These are phyloP conservation scores for Mimosa bimucronata DNA, from an alignment of 306 rosid genomes.

Conservation along the genomic window DNA sequence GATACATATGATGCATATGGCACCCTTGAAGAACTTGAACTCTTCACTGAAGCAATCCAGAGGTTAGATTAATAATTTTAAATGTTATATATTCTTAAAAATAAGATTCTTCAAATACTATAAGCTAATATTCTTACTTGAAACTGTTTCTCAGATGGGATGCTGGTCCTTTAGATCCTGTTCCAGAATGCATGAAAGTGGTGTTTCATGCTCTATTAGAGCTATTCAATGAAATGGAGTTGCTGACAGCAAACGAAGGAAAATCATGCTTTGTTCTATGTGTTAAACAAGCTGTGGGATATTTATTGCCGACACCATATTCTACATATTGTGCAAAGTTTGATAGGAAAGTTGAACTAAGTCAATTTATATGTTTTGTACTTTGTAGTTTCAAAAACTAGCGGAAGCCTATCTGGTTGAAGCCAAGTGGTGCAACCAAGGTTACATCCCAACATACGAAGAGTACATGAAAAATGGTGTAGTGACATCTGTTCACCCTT, in stretches of 20 bases:
- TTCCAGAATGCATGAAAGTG: slow-evolving; percentile 34
- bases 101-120: background rate
- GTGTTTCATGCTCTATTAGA: background rate
- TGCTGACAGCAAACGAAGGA: background rate
- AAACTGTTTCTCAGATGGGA: slow-evolving; percentile 45
- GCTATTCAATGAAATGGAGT: slow-evolving; percentile 18
- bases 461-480: background rate
- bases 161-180: background rate
- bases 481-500: background rate
- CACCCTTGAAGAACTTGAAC: slow-evolving; percentile 47
- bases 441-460: background rate
- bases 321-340: background rate
- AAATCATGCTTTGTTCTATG: slow-evolving; percentile 9
- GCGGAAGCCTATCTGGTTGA: background rate
- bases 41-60: slow-evolving; percentile 44
- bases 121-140: background rate
- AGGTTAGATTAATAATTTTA: background rate
- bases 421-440: background rate
- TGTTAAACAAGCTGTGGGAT: background rate
- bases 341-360: background rate
- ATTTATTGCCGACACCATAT: background rate
- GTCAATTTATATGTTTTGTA: background rate
- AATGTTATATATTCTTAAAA: background rate
- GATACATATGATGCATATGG: slow-evolving; percentile 33
- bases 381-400: background rate